Evolutionary conservation across 2,329 filamentous ascomycete species (phyloP).

Genomic region (Penicillium sp.): DNA sequence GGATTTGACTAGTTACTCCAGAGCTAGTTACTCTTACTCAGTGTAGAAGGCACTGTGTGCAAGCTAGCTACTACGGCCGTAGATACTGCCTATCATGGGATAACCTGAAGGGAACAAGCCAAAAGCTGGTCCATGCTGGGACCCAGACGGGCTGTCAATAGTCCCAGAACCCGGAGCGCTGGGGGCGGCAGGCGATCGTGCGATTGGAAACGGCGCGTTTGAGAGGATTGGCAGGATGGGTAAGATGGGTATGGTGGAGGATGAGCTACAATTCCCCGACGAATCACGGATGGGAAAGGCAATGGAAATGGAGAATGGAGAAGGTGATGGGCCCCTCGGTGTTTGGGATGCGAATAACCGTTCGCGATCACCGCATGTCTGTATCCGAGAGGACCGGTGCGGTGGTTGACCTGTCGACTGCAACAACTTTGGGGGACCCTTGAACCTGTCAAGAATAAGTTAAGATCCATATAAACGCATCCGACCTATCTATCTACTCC

Average conservation of each 20-base stretch:
- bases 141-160: conserved; percentile 11
- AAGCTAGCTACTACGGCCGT: not conserved
- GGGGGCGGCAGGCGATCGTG: conserved; percentile 14
- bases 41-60: not conserved
- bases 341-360: conserved; percentile 29
- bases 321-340: not conserved
- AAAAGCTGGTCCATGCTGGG: conserved; percentile 1
- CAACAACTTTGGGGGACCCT: not conserved
- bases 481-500: not conserved
- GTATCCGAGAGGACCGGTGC: conserved; percentile 20
- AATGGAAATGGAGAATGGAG: not conserved
- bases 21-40: not conserved
- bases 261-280: conserved; percentile 24
- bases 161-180: conserved; percentile 5
- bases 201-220: conserved; percentile 17
- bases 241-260: not conserved
- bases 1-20: not conserved
- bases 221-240: not conserved
- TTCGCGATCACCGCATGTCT: conserved; percentile 31
- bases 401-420: conserved; percentile 19
- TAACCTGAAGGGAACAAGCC: not conserved
- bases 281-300: conserved; percentile 20
- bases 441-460: not conserved
- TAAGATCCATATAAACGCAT: not conserved
- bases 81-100: conserved; percentile 1